Conservation (phyloP, 768 basidiomycete genomes). For the Pleurotus tuoliensis region DNA sequence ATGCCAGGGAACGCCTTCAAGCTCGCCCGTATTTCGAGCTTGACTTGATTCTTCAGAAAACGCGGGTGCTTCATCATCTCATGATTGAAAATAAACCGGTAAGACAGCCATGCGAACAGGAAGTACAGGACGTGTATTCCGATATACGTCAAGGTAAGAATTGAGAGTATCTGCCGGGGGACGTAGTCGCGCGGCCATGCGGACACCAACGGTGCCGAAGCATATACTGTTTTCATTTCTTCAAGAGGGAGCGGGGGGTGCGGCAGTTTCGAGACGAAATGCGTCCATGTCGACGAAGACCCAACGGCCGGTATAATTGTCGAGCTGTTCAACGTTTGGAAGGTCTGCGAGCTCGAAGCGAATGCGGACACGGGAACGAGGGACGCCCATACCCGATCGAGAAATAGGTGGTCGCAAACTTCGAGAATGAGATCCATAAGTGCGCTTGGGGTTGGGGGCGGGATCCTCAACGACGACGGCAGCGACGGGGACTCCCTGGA, state of each 20-base stretch:
- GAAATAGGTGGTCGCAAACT: slow-evolving; percentile 62
- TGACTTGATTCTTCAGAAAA: slow-evolving; percentile 86
- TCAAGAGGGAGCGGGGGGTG: slow-evolving; percentile 47
- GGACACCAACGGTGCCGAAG: slow-evolving; percentile 38
- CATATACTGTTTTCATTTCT: slow-evolving; percentile 26
- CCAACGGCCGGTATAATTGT: slow-evolving; percentile 28
- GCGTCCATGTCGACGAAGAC: slow-evolving; percentile 43
- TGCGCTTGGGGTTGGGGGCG: background rate
- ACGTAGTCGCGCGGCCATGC: slow-evolving; percentile 87
- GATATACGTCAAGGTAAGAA: slow-evolving; percentile 66
- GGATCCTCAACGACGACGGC: background rate
- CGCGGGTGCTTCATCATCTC: slow-evolving; percentile 94
- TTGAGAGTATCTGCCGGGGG: slow-evolving; percentile 72
- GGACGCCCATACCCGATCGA: slow-evolving; percentile 79
- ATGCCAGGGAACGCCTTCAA: slow-evolving; percentile 80
- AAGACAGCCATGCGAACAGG: slow-evolving; percentile 81
- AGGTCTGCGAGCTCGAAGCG: slow-evolving; percentile 23
- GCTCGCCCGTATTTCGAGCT: slow-evolving; percentile 71
- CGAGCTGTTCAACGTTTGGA: slow-evolving; percentile 35
- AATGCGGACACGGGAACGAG: slow-evolving; percentile 64
- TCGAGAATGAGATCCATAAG: slow-evolving; percentile 84
- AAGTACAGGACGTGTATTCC: slow-evolving; percentile 90
- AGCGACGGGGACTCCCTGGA: background rate
- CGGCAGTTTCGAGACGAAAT: slow-evolving; percentile 51
- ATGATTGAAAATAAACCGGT: slow-evolving; percentile 86